Conservation (phyloP, 2,329 filamentous ascomycete species). For the Endoconidiophora polonica region DNA sequence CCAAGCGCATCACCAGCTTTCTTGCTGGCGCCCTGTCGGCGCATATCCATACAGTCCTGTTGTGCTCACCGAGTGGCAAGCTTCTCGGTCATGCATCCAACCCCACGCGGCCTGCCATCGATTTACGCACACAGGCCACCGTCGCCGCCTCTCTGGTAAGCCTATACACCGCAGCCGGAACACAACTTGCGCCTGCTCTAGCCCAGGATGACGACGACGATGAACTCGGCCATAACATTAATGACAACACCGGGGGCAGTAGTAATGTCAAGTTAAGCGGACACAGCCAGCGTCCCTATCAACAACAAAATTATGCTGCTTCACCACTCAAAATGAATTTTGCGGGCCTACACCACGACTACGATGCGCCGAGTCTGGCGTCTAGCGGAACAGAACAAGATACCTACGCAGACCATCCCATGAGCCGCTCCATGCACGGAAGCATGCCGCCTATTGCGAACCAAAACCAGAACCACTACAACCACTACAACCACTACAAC, state of each 20-base stretch:
- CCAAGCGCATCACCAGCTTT: constrained; percentile 46
- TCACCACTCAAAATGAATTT: no score
- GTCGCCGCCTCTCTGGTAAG: constrained; percentile 46
- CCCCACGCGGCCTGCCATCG: constrained; percentile 34
- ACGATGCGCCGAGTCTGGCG: constrained; percentile 10
- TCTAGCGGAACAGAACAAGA: constrained; percentile 4
- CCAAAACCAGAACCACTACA: no score
- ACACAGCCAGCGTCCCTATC: no score
- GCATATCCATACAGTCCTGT: constrained; percentile 40
- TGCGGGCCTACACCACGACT: no score
- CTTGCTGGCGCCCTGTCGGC: constrained; percentile 40
- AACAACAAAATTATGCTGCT: no score
- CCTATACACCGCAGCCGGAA: constrained; percentile 33
- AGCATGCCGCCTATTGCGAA: neutral
- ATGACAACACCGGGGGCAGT: constrained; percentile 14
- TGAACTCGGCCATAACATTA: constrained; percentile 16
- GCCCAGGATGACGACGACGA: constrained; percentile 19
- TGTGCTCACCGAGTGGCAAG: constrained; percentile 43
- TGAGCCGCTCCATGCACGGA: neutral
- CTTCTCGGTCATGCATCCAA: constrained; percentile 45
- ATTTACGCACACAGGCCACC: constrained; percentile 45
- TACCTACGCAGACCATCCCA: neutral
- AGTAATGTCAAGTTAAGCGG: neutral
- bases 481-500: neutral
- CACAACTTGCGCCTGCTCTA: constrained; percentile 26